phyloP scores from a whole-genome alignment of 2,329 filamentous ascomycete species.

The Sclerotinia nivalis region DNA sequence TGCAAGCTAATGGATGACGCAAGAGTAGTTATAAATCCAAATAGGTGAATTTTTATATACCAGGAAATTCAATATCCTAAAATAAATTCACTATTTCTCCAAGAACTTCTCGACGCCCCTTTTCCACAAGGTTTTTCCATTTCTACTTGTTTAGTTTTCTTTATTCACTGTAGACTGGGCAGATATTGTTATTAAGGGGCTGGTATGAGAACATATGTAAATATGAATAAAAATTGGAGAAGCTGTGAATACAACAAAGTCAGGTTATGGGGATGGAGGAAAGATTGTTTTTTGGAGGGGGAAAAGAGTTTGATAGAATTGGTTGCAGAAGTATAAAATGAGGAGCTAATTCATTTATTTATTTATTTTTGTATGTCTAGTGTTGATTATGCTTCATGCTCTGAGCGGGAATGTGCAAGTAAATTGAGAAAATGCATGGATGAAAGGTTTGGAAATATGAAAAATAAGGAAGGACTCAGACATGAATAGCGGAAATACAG shows the following conservation, averaged over 20 bases:
- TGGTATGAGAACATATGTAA: not conserved
- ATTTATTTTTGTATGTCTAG: too few species aligned
- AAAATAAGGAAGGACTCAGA: not conserved
- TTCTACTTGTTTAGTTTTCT: not conserved
- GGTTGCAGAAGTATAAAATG: too few species aligned
- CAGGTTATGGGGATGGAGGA: too few species aligned
- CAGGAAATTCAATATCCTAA: not conserved
- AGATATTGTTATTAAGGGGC: not conserved
- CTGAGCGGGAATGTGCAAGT: too few species aligned
- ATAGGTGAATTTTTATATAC: not conserved
- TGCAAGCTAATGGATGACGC: not conserved
- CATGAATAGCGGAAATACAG: too few species aligned
- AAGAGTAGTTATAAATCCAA: not conserved
- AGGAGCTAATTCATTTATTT: too few species aligned
- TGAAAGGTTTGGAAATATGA: not conserved
- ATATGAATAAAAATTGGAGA: not conserved
- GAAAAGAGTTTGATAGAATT: not conserved
- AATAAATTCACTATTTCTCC: not conserved
- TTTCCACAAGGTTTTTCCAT: not conserved
- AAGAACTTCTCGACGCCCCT: not conserved
- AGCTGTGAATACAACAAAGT: too few species aligned
- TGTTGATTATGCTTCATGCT: too few species aligned
- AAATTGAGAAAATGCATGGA: too few species aligned
- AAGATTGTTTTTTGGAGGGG: too few species aligned
- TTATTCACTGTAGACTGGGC: not conserved